Base-by-base conservation (phyloP, 306 rosid species). In the Acacia melanoxylon region DNA sequence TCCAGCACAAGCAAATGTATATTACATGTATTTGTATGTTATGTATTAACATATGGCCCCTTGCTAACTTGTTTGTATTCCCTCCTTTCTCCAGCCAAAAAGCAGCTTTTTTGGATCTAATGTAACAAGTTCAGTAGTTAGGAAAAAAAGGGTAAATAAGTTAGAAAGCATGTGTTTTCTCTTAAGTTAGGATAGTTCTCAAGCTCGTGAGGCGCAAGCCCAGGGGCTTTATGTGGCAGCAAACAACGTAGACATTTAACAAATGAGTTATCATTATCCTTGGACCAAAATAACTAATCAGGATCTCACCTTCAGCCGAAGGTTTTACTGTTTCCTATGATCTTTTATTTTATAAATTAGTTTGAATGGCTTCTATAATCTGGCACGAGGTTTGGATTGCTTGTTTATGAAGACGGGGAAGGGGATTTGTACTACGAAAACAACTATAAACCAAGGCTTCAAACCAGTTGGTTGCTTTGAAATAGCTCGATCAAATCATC, bases 11-110 rank as follows among this genome's bases (percentile, higher is more conserved):
- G 46, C 68, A 52, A 54, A 67, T 83, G 80, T 52, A 83, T 31
- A 42, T 73, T 15, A 42, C 80, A 71, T 46, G n/a, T 63, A 54
- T 68, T 5, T 78, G 83, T 40, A 78, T 73, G 82, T 72, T 69
- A 73, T 78, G 80, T 73, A 72, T 46, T 59, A 65, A 52, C 35
- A 31, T 29, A n/a, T 56, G 68, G 42, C 59, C 76, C 31, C 44
- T 27, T 59, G 48, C 63, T 40, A 78, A 61, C 80, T 37, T 48
- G 2, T 19, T 52, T 73, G 70, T 72, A 6, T 68, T 54, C 56
- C 42, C 44, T 22, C 79, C 2, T 82, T 61, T 41, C 70, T 29
- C 72, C 76, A 52, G 22, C 66, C 76, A 35, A 44, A 31, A 37
- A 51, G 24, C 19, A 19, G 70, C 20, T 25, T 44, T 61, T 70